Evolutionary conservation across 2,329 filamentous ascomycete genomes (phyloP), one percentile per base, ranked within the genome.

Genomic region (Periconia macrospinosa): DNA sequence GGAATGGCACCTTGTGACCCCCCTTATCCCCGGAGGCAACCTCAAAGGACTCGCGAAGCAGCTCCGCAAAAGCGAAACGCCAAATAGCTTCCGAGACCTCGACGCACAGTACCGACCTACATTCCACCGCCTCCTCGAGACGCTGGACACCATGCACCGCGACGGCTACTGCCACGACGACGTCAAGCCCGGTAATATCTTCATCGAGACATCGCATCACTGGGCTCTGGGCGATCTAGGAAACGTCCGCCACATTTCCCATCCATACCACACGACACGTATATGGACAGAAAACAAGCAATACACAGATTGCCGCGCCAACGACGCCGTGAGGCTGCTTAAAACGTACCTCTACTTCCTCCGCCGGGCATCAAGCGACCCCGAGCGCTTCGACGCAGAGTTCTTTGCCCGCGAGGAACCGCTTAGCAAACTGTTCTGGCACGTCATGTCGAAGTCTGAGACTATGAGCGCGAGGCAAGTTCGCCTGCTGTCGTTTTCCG

Each of bases 91-190:
- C 43, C 51, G 46, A 13, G 54, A 61, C 1, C 41, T 73, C 2
- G 72, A 75, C 42, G 46, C 44, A 7, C 27, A 46, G 8, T 70
- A 68, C 47, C 69, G 72, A 7, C 64, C 68, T 5, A 54, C 59
- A 2, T 68, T 75, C 42, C 50, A 67, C 27, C 23, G 51, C 10
- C 50, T 73, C 3, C 65, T 75, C 9, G 13, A 23, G 0, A 58
- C 50, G 10, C 53, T 75, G 6, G 48, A 58, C 13, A 40, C 14
- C 1, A 57, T 75, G 3, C 72, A 76, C 47, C 30, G 30, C 7
- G 54, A 54, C 13, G 69, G 69, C 14, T 68, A 65, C 41, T 75
- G 73, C 54, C 73, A 75, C 50, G 69, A 75, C 56, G 72, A 76
- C 41, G 55, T 75, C 43, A 75, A 75, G 52, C 65, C 67, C 0